Evolutionary conservation across 257 asterid species (phyloP).

Genomic region (Solanum etuberosum): DNA sequence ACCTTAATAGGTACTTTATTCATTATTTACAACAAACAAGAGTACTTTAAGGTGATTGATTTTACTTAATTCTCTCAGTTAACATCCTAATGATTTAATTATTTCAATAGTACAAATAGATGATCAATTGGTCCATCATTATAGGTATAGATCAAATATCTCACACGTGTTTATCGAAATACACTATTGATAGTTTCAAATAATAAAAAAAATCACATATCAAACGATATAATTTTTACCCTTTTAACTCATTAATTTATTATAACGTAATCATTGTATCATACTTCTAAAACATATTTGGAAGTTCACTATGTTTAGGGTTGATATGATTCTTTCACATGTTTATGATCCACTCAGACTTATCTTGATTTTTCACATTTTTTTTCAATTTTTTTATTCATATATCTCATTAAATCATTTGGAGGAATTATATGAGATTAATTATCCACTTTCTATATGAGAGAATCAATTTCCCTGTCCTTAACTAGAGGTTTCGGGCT

Average conservation of each 20-base stretch:
- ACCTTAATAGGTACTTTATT: background rate
- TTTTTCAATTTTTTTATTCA: too few species aligned
- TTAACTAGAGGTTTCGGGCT: fast-evolving
- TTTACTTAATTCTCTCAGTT: background rate
- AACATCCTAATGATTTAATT: background rate
- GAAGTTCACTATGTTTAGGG: background rate
- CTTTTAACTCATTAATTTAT: too few species aligned
- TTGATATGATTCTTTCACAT: background rate
- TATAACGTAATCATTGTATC: too few species aligned
- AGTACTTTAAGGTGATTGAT: background rate
- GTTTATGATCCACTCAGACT: background rate
- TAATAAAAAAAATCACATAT: background rate
- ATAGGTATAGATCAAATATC: background rate
- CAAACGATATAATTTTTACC: background rate
- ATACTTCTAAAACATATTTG: background rate
- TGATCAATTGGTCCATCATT: background rate
- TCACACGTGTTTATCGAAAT: too few species aligned
- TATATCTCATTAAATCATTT: background rate
- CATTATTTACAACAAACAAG: background rate
- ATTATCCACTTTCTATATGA: background rate
- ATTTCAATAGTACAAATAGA: background rate
- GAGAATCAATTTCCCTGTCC: background rate
- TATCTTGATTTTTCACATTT: background rate
- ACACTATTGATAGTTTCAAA: too few species aligned
- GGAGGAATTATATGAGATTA: background rate